Evolutionary conservation across 805 yeast species (phyloP).

Genomic region (Lachancea sp.): DNA sequence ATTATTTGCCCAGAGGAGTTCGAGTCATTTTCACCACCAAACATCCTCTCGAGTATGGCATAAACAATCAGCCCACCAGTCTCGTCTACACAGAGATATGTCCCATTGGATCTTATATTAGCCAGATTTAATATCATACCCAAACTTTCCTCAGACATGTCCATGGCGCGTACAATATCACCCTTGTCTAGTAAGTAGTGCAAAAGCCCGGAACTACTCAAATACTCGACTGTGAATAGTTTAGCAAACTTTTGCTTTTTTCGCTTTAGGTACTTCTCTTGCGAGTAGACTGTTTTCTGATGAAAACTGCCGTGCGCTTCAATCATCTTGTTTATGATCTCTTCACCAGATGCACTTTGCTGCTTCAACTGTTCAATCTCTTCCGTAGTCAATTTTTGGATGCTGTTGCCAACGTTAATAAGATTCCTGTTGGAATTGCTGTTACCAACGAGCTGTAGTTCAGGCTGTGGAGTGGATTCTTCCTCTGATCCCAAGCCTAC

Average conservation of each 20-base stretch:
- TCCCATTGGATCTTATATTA: constrained; percentile 84
- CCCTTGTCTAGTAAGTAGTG: constrained; percentile 77
- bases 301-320: constrained; percentile 81
- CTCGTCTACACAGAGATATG: constrained; percentile 82
- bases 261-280: constrained; percentile 84
- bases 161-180: constrained; percentile 57
- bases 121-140: constrained; percentile 74
- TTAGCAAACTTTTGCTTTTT: constrained; percentile 88
- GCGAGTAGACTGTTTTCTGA: constrained; percentile 82
- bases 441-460: constrained; percentile 30
- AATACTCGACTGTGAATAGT: constrained; percentile 72
- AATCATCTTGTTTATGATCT: constrained; percentile 74
- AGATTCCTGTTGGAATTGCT: constrained; percentile 62
- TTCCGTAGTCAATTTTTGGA: constrained; percentile 67
- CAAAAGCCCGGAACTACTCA: constrained; percentile 64
- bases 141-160: constrained; percentile 77
- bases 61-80: constrained; percentile 88
- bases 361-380: constrained; percentile 81
- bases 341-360: constrained; percentile 63
- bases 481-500: constrained; percentile 24
- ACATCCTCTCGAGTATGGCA: constrained; percentile 86
- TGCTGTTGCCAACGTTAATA: constrained; percentile 57
- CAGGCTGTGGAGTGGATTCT: constrained; percentile 33
- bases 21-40: constrained; percentile 33
- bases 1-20: constrained; percentile 51